A percentile compares a stretch with the other conserved stretches of the same genome.
phyloP scores from a whole-genome alignment of 73 alveolate species.

The Durusdinium trenchii region DNA sequence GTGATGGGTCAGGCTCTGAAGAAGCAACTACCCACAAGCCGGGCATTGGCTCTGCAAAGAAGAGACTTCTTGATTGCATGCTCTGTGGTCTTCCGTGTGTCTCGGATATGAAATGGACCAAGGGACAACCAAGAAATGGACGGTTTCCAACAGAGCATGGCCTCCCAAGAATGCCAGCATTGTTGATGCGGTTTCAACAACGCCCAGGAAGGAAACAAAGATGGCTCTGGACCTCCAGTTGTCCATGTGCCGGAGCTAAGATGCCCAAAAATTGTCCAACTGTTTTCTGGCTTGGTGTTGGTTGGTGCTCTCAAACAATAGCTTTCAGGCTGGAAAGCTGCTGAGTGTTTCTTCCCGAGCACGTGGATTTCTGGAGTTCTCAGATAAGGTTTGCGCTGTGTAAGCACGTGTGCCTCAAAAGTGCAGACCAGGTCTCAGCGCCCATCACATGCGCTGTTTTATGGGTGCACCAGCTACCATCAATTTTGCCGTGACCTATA shows the following conservation, averaged over 20 bases:
- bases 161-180: too few relatives aligned
- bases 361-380: slow-evolving; percentile 20
- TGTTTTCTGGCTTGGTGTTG: background rate
- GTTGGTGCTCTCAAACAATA: background rate
- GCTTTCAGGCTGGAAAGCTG: slow-evolving; percentile 3
- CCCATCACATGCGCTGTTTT: too few relatives aligned
- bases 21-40: slow-evolving; percentile 49
- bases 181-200: background rate
- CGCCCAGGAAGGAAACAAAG: slow-evolving; percentile 6
- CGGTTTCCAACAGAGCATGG: background rate
- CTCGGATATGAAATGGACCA: background rate
- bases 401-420: background rate
- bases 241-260: background rate
- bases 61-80: slow-evolving; percentile 34
- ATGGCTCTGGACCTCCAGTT: slow-evolving; percentile 41
- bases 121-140: background rate
- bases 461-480: too few relatives aligned
- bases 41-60: slow-evolving; percentile 60
- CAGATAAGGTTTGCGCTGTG: background rate
- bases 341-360: slow-evolving; percentile 18
- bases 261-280: background rate
- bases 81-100: background rate
- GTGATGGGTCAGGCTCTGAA: slow-evolving; percentile 9
- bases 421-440: background rate
- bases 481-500: background rate